Conservation (phyloP, 371 early-diverging fungal species). For the Blyttiomyces sp. region DNA sequence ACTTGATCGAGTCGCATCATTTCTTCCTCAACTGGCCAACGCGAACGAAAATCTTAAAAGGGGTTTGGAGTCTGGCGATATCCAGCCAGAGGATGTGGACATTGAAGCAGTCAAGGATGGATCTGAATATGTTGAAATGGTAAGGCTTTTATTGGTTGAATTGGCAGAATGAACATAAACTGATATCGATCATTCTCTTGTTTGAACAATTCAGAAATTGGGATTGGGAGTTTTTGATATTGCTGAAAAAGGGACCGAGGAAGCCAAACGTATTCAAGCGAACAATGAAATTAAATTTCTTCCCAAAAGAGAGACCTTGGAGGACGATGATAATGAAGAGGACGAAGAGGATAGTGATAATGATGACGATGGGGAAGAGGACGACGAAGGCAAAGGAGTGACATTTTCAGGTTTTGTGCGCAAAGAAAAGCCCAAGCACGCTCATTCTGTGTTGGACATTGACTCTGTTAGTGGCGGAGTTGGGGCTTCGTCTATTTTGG, state of each 20-base stretch:
- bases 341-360: background rate
- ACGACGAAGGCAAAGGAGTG: background rate
- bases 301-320: too few species aligned
- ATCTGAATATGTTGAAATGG: background rate
- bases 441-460: too few species aligned
- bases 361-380: background rate
- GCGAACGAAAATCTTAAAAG: constrained; percentile 2
- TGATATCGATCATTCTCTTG: background rate
- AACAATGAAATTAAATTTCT: too few species aligned
- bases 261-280: background rate
- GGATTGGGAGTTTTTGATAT: background rate
- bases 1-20: constrained; percentile 3
- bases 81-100: constrained; percentile 5
- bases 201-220: background rate
- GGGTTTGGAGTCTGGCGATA: background rate
- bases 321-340: background rate
- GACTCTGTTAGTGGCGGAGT: too few species aligned
- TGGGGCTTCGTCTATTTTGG: too few species aligned
- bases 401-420: too few species aligned
- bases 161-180: background rate
- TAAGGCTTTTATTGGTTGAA: too few species aligned
- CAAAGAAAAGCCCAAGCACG: too few species aligned
- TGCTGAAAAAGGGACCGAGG: background rate
- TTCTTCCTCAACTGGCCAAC: constrained; percentile 1
- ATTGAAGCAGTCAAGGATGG: constrained; percentile 6